Base-by-base conservation (phyloP, 108 stramenopile species). In the Nitzschia putrida region DNA sequence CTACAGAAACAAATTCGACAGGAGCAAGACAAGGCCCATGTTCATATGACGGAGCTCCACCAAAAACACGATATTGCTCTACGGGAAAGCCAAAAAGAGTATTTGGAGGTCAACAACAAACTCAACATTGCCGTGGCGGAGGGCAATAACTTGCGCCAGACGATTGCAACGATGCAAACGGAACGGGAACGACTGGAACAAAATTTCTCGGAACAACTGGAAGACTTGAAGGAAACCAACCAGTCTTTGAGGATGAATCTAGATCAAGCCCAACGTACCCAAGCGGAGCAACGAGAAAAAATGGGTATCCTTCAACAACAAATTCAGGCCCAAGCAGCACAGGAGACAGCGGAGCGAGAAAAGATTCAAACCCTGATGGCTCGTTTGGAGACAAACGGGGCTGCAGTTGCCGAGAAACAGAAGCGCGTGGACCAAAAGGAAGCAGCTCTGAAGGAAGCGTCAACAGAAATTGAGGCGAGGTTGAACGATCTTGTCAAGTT, bases 321-420 rank as follows among this genome's bases (percentile, higher is more conserved):
- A 47, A 45, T 44, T 5, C 43, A 69, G 24, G 13, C 49, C 6
- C 74, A 60, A 22, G 52, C 63, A 0, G 59, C 42, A 14, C 9
- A 42, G 22, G 67, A 76, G 7, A 9, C 43, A 7, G 41, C 59
- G 9, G 74, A 76, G n/a, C 74, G 74, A 8, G 53, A 68, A 39
- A 76, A 68, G 20, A 76, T 76, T 42, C 74, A 76, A 45, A 10
- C n/a, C 4, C 51, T 76, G 50, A 67, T 76, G 74, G 34, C 58
- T n/a, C 59, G 74, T 10, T 61, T 76, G 47, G 74, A 76, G 51
- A 61, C 66, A 1, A 76, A 64, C 47, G 68, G 67, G 16, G 47
- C 39, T 0, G 68, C 66, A 0, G 59, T 76, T 13, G 67, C 74
- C 5, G 57, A 76, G 49, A 76, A 76, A 38, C 68, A 76, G 29